phyloP scores from a whole-genome alignment of 23 red algal genomes.

The Chondrus crispus region DNA sequence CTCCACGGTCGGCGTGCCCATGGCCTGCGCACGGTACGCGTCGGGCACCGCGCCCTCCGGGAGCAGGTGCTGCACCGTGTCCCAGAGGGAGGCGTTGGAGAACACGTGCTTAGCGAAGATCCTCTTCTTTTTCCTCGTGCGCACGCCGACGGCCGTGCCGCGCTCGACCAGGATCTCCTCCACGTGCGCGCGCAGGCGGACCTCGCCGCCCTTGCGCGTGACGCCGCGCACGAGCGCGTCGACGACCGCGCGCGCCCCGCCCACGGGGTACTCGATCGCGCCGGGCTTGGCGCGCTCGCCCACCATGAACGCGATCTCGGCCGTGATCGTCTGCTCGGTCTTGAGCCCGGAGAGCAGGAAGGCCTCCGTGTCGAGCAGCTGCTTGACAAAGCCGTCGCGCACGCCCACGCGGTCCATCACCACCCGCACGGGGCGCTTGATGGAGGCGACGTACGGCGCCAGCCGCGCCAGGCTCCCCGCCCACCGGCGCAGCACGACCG shows the following conservation, averaged over 20 bases:
- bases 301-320: constrained; percentile 90
- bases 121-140: neutral
- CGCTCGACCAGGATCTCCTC: constrained; percentile 45
- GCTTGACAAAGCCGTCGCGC: constrained; percentile 59
- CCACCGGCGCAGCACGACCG: constrained; percentile 20
- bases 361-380: constrained; percentile 60
- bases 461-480: constrained; percentile 39
- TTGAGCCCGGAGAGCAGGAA: constrained; percentile 78
- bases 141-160: constrained; percentile 49
- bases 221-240: constrained; percentile 68
- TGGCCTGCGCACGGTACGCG: constrained; percentile 10
- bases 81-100: constrained; percentile 72
- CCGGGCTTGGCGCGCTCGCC: constrained; percentile 50
- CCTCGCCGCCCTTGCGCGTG: constrained; percentile 47
- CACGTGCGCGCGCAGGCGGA: constrained; percentile 46
- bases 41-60: neutral
- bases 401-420: constrained; percentile 50
- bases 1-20: constrained; percentile 59
- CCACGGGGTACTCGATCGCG: constrained; percentile 73
- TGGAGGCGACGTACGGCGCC: constrained; percentile 48
- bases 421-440: constrained; percentile 34
- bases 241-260: constrained; percentile 49
- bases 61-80: constrained; percentile 44
- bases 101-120: constrained; percentile 49
- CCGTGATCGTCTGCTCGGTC: constrained; percentile 77